Conservation (phyloP, 2,329 filamentous ascomycete species). For the Acephala macrosclerotiorum region DNA sequence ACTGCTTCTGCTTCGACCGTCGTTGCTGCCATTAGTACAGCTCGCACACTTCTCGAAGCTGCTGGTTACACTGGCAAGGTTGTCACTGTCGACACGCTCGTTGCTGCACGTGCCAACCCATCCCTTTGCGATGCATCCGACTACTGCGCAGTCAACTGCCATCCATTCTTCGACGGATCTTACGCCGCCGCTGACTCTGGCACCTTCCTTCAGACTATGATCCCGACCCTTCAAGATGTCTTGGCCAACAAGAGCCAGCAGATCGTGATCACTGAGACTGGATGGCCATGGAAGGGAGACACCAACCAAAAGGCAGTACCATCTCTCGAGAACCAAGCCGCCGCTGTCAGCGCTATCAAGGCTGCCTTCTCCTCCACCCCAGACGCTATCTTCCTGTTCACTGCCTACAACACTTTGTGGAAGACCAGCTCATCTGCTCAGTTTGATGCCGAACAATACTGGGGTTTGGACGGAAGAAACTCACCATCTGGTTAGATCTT, state of each 20-base stretch:
- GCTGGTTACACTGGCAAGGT: slow-evolving; percentile 77
- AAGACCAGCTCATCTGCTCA: slow-evolving; percentile 69
- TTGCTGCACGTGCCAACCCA: slow-evolving; percentile 70
- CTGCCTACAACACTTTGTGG: slow-evolving; percentile 82
- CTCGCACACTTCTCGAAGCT: slow-evolving; percentile 62
- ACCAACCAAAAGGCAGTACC: slow-evolving; percentile 75
- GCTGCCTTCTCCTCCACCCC: slow-evolving; percentile 59
- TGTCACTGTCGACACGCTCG: slow-evolving; percentile 82
- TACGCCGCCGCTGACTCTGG: slow-evolving; percentile 68
- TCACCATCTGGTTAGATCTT: slow-evolving; percentile 37
- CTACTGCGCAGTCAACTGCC: slow-evolving; percentile 82
- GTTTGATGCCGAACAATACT: slow-evolving; percentile 78
- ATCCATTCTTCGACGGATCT: slow-evolving; percentile 81
- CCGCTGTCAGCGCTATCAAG: slow-evolving; percentile 71
- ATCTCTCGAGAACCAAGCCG: slow-evolving; percentile 68
- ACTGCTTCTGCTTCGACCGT: slow-evolving; percentile 60
- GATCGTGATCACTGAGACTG: slow-evolving; percentile 81
- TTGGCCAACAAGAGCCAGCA: slow-evolving; percentile 58
- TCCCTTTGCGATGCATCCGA: slow-evolving; percentile 77
- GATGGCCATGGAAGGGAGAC: slow-evolving; percentile 78
- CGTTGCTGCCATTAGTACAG: slow-evolving; percentile 62
- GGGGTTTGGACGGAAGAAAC: slow-evolving; percentile 64
- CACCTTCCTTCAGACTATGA: slow-evolving; percentile 67
- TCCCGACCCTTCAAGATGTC: slow-evolving; percentile 51
- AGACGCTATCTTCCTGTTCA: slow-evolving; percentile 73